These are phyloP conservation scores for Talaromyces sp. DNA, from an alignment of 2,329 filamentous ascomycete genomes.

Conservation along the genomic window DNA sequence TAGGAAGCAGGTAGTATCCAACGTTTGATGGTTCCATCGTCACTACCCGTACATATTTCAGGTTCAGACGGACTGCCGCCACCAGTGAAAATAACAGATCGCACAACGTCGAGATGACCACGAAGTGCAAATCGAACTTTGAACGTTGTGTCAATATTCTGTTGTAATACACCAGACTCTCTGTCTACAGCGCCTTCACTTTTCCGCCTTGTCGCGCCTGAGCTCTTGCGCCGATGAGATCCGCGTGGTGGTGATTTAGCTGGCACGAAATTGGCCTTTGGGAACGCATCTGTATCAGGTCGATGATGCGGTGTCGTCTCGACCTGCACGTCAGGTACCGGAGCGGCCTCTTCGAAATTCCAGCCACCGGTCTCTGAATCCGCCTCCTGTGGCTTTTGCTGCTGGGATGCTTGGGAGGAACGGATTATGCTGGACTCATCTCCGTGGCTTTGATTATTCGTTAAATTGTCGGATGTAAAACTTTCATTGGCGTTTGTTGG, in stretches of 20 bases:
- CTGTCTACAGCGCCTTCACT: conserved; percentile 64
- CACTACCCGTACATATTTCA: conserved; percentile 92
- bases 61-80: conserved; percentile 93
- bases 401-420: conserved; percentile 38
- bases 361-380: conserved; percentile 65
- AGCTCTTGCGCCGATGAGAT: conserved; percentile 76
- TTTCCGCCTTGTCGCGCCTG: conserved; percentile 65
- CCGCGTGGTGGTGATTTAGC: conserved; percentile 74
- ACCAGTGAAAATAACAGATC: conserved; percentile 93
- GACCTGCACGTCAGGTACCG: conserved; percentile 37
- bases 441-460: not conserved
- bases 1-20: conserved; percentile 89
- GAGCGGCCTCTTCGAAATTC: conserved; percentile 82
- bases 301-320: conserved; percentile 55
- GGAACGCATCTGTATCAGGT: conserved; percentile 85
- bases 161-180: conserved; percentile 38
- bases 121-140: conserved; percentile 89
- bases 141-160: conserved; percentile 72
- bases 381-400: conserved; percentile 39
- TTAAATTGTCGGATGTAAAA: not conserved
- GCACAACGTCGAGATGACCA: conserved; percentile 89
- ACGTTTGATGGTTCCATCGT: conserved; percentile 92
- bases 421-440: conserved; percentile 4
- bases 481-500: not conserved
- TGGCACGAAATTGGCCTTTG: conserved; percentile 70